These are phyloP conservation scores for Psilocybe cyanescens DNA, from an alignment of 768 basidiomycete species.

Conservation along the genomic window DNA sequence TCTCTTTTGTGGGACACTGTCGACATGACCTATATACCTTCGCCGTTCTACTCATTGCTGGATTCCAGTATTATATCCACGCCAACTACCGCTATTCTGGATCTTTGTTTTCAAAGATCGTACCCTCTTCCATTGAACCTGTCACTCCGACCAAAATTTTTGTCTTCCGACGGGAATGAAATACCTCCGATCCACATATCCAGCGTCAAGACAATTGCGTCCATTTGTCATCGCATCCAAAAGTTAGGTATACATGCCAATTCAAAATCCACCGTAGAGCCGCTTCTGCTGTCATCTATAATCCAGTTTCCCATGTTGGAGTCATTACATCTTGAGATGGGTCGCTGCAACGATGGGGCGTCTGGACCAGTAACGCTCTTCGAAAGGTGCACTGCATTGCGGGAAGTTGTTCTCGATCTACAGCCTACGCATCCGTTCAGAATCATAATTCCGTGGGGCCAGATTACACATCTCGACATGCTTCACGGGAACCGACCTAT, in stretches of 20 bases:
- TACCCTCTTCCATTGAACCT: neutral
- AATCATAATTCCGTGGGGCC: neutral
- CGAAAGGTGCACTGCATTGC: neutral
- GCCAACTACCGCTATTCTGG: neutral
- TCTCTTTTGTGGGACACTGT: neutral
- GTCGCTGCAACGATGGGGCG: neutral
- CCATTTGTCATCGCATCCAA: neutral
- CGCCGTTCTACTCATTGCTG: neutral
- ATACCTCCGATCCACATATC: neutral
- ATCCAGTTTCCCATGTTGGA: neutral
- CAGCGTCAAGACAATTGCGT: neutral
- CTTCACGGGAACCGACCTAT: neutral
- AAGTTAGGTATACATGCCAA: neutral
- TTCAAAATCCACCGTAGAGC: neutral
- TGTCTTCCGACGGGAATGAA: neutral
- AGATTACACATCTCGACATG: constrained; percentile 3
- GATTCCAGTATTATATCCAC: neutral
- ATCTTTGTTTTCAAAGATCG: neutral
- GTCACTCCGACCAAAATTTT: neutral
- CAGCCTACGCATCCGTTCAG: neutral
- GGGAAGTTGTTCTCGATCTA: neutral
- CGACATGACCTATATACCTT: neutral
- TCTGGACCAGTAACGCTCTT: neutral
- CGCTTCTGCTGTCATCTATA: neutral
- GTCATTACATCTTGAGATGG: neutral